Evolutionary conservation across 106 monocot genomes (phyloP).

Genomic region (Dioscorea dumetorum): DNA sequence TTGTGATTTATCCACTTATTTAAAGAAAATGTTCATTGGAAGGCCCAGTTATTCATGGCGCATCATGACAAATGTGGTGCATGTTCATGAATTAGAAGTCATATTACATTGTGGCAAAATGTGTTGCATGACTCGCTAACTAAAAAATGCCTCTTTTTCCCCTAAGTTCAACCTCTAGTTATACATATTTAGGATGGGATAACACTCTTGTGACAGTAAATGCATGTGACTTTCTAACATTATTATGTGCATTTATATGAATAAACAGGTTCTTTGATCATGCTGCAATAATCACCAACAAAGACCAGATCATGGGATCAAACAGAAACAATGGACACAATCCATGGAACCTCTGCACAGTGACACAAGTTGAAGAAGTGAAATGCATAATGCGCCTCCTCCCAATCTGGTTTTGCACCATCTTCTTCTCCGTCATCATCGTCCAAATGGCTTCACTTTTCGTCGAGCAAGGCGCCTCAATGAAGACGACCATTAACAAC

Average conservation of each 20-base stretch:
- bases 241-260: background rate
- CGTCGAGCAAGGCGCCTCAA: slow-evolving; percentile 1
- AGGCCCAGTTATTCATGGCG: too few species aligned
- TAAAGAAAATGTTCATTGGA: too few species aligned
- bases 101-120: background rate
- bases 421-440: slow-evolving; percentile 3
- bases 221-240: background rate
- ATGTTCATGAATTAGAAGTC: too few species aligned
- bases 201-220: background rate
- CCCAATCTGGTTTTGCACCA: slow-evolving; percentile 5
- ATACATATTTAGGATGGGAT: background rate
- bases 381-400: slow-evolving; percentile 14
- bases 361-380: slow-evolving; percentile 26
- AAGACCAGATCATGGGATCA: background rate
- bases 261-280: slow-evolving; percentile 23
- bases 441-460: background rate
- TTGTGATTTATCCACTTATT: too few species aligned
- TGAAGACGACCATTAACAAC: slow-evolving; percentile 2
- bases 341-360: slow-evolving; percentile 17
- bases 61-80: too few species aligned
- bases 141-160: too few species aligned
- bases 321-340: background rate
- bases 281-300: slow-evolving; percentile 18
- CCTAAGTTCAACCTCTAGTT: background rate
- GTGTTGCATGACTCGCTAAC: too few species aligned